Conservation (phyloP, 2,329 filamentous ascomycete genomes). For the Pestalotiopsis sp. region DNA sequence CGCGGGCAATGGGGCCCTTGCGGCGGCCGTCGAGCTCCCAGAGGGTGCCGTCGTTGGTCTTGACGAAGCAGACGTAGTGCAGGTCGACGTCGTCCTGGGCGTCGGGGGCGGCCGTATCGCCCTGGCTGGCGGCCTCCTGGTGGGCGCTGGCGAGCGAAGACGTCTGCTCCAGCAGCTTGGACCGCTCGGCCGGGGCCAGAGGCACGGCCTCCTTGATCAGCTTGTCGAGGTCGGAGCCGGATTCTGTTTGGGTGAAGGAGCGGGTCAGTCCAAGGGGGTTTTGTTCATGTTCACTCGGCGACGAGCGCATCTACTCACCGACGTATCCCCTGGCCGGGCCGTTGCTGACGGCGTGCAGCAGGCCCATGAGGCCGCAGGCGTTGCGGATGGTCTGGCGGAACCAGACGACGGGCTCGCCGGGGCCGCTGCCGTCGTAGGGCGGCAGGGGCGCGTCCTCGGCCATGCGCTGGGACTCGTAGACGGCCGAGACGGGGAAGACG, state of each 20-base stretch:
- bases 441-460: conserved; percentile 68
- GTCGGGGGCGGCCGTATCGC: conserved; percentile 77
- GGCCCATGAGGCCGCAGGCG: conserved; percentile 86
- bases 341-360: conserved; percentile 83
- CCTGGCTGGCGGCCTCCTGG: conserved; percentile 72
- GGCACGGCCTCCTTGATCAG: conserved; percentile 73
- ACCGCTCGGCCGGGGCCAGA: conserved; percentile 66
- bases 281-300: background rate
- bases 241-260: conserved; percentile 33
- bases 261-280: background rate
- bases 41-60: conserved; percentile 64
- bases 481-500: conserved; percentile 82
- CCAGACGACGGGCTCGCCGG: conserved; percentile 80
- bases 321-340: conserved; percentile 69
- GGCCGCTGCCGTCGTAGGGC: conserved; percentile 70
- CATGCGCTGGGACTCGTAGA: conserved; percentile 76
- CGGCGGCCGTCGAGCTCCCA: conserved; percentile 64
- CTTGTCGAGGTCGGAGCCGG: conserved; percentile 59
- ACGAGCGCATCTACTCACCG: conserved; percentile 34
- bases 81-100: conserved; percentile 85
- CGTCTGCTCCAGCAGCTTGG: conserved; percentile 76
- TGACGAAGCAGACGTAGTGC: conserved; percentile 95
- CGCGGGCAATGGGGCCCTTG: conserved; percentile 60
- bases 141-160: conserved; percentile 78
- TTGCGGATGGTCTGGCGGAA: conserved; percentile 95